Base-by-base conservation (phyloP, 2,329 filamentous ascomycete genomes). In the Penicillium sclerotiorum region DNA sequence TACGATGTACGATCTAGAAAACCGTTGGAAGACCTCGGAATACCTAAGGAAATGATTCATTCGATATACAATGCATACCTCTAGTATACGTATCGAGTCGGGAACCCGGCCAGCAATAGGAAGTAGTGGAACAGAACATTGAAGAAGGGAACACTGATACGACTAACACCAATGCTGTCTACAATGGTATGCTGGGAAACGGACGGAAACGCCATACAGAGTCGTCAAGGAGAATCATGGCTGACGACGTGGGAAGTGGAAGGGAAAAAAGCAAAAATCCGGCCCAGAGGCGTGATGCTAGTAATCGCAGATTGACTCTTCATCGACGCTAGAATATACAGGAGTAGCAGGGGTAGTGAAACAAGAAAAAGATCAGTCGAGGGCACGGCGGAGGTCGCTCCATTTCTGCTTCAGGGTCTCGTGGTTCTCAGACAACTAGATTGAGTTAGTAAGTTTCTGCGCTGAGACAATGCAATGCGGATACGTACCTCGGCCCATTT, bases 401-500 rank as follows among this genome's bases (percentile, higher is more conserved):
- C 88, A 92, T 74, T 88, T 90, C 61, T 88, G 84, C 55, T 79
- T 85, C 36, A 93, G 80, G 6, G 83, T 81, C 70, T 93, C 89
- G 62, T 92, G 83, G 52, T 77, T 71, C 49, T 72, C 75, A 62
- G 88, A 88, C 58, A 90, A 82, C 88, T 90, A n/a, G 41, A 42
- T 37, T 8, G 20, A n/a, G 21, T 38, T 23, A 35, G 37, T 43
- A 21, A 37, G 21, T 20, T 6, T 21, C 30, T n/a, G n/a, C n/a
- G n/a, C n/a, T n/a, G n/a, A n/a, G n/a, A n/a, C n/a, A n/a, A n/a
- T n/a, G n/a, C n/a, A n/a, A n/a, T n/a, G n/a, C n/a, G n/a, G n/a
- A n/a, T n/a, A 49, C 86, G 78, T 80, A 96, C 93, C 86, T 96
- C 90, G 47, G 94, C 94, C 76, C 92, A 91, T 65, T 85, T 84